Conservation (phyloP, 345 rosid species). For the Citrus glauca region DNA sequence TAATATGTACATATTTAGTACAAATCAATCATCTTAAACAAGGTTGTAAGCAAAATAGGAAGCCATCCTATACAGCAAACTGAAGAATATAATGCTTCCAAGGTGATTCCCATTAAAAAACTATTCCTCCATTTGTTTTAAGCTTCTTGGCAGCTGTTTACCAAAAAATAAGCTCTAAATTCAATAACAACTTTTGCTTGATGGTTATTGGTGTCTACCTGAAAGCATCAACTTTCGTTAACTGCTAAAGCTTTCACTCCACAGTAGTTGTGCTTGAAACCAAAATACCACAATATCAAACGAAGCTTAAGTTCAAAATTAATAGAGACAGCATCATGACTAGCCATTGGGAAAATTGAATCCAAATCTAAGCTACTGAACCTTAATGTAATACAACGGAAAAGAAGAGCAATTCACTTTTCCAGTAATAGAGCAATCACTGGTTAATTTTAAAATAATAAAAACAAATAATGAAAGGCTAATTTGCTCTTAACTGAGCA, state of each 20-base stretch:
- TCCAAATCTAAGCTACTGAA: neutral
- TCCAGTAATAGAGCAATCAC: neutral
- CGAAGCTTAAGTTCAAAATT: neutral
- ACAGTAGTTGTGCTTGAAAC: neutral
- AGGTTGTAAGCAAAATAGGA: neutral
- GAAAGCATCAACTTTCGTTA: neutral
- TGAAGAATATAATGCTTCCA: too few species aligned
- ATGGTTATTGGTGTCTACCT: neutral
- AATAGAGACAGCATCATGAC: neutral
- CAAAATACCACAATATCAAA: neutral
- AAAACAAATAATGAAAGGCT: neutral
- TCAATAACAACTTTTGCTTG: too few species aligned
- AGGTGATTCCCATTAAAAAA: too few species aligned
- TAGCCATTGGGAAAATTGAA: neutral
- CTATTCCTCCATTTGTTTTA: too few species aligned
- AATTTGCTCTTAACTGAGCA: neutral
- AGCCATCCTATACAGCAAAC: neutral
- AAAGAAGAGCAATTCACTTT: neutral
- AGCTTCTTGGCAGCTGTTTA: too few species aligned
- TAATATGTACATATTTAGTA: neutral
- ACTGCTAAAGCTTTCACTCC: neutral
- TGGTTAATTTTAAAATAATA: neutral
- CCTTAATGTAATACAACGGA: neutral
- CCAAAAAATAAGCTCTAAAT: too few species aligned
- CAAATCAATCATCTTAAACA: neutral